Evolutionary conservation across 2,329 filamentous ascomycete species (phyloP).

Genomic region (Talaromyces funiculosus): DNA sequence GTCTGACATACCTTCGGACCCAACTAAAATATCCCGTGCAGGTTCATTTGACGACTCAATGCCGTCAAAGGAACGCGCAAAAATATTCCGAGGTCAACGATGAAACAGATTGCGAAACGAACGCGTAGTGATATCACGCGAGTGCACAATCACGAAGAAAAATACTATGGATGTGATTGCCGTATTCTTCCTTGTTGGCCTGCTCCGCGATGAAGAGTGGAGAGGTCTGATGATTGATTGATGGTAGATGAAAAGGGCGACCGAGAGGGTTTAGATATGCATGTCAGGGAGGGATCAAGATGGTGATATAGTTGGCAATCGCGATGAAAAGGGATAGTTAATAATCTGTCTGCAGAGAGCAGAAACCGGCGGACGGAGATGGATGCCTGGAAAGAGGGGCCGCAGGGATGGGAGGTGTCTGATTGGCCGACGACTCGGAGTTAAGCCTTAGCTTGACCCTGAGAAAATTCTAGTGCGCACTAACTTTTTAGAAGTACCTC

Average conservation of each 20-base stretch:
- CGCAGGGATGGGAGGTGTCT: neutral
- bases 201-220: constrained; percentile 8
- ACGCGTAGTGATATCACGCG: neutral
- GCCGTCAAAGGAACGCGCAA: constrained; percentile 62
- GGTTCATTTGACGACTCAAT: constrained; percentile 93
- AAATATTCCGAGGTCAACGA: constrained; percentile 5
- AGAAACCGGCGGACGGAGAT: neutral
- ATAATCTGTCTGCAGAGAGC: too few relatives aligned
- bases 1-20: constrained; percentile 57
- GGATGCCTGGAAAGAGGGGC: constrained; percentile 6
- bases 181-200: too few relatives aligned
- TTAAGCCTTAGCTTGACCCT: neutral
- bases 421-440: neutral
- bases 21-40: constrained; percentile 64
- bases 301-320: neutral
- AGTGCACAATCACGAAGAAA: neutral
- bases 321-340: neutral
- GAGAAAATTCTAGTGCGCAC: neutral
- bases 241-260: neutral
- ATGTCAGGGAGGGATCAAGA: neutral
- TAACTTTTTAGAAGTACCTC: neutral
- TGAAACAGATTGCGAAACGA: neutral
- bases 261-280: neutral
- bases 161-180: neutral
- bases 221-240: neutral